Conservation (phyloP, 176 grass and related monocot species). For the Cocos nucifera region DNA sequence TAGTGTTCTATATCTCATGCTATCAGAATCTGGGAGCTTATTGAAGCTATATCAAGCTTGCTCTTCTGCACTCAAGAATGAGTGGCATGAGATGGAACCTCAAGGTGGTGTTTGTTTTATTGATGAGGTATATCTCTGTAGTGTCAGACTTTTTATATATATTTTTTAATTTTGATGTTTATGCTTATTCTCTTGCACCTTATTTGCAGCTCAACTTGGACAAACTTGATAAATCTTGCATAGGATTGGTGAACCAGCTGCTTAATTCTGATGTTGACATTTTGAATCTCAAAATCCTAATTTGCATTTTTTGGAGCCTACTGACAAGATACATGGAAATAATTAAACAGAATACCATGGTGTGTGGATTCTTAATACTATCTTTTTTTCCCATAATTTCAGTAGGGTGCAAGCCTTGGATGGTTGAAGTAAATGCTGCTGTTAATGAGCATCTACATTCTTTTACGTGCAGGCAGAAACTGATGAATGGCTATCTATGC, state of each 20-base stretch:
- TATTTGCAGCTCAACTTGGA: slow-evolving; percentile 43
- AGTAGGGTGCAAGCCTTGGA: neutral
- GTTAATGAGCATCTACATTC: neutral
- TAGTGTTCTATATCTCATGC: slow-evolving; percentile 2
- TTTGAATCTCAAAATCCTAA: slow-evolving; percentile 58
- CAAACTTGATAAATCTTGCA: slow-evolving; percentile 42
- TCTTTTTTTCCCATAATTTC: neutral
- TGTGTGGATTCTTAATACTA: slow-evolving; percentile 21
- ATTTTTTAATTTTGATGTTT: slow-evolving; percentile 5
- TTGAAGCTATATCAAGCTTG: slow-evolving; percentile 53
- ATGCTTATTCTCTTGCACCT: neutral
- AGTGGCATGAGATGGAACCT: slow-evolving; percentile 43
- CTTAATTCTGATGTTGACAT: slow-evolving; percentile 45
- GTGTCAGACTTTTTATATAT: slow-evolving; percentile 15
- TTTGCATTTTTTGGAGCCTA: slow-evolving; percentile 76
- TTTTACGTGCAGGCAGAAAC: slow-evolving; percentile 34
- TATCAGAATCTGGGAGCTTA: slow-evolving; percentile 42
- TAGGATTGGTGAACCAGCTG: slow-evolving; percentile 53
- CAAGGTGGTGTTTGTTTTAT: slow-evolving; percentile 21
- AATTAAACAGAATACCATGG: slow-evolving; percentile 36
- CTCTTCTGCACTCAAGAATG: slow-evolving; percentile 52
- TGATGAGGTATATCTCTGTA: slow-evolving; percentile 42
- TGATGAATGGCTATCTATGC: slow-evolving; percentile 20
- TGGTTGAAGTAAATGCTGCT: no score
- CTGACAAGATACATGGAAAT: slow-evolving; percentile 41